Percentiles rank a stretch among this genome's conserved stretches.
Evolutionary conservation across 2,329 filamentous ascomycete species (phyloP).

Genomic region (Aspergillus phoenicis): DNA sequence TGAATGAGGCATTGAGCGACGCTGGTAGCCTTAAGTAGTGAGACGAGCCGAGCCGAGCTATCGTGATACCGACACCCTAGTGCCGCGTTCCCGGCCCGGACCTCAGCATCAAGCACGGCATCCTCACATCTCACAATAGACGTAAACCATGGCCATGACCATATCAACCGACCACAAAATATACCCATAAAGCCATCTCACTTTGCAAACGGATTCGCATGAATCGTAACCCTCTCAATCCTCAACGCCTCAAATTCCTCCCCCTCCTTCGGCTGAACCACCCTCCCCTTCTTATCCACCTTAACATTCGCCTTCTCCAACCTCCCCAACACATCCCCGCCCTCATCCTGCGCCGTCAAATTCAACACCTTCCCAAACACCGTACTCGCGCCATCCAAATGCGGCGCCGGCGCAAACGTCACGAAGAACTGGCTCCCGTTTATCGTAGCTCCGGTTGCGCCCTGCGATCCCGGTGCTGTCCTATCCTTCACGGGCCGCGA

Average conservation of each 20-base stretch:
- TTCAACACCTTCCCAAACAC: slow-evolving; percentile 65
- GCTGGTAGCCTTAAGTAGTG: background rate
- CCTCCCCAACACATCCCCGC: slow-evolving; percentile 48
- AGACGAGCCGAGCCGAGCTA: background rate
- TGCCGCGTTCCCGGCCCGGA: too few relatives aligned
- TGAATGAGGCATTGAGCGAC: background rate
- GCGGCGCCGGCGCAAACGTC: slow-evolving; percentile 61
- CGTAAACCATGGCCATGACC: too few relatives aligned
- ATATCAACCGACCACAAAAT: background rate
- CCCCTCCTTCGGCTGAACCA: slow-evolving; percentile 48
- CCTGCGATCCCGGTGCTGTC: slow-evolving; percentile 51
- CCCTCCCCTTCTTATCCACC: slow-evolving; percentile 65
- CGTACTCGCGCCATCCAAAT: slow-evolving; percentile 68
- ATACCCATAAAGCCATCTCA: slow-evolving; percentile 34
- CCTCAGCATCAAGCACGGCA: too few relatives aligned
- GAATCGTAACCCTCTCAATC: slow-evolving; percentile 61
- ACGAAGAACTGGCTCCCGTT: slow-evolving; percentile 68
- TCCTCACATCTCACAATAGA: too few relatives aligned
- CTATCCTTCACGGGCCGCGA: slow-evolving; percentile 52
- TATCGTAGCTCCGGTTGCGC: slow-evolving; percentile 40
- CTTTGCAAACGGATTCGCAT: slow-evolving; percentile 66
- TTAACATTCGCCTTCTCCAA: slow-evolving; percentile 62
- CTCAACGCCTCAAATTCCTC: slow-evolving; percentile 53
- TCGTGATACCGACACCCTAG: background rate
- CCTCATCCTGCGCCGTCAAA: slow-evolving; percentile 47